Base-by-base conservation (phyloP, 371 early-diverging fungal species). In the Saksenaea vasiformis region DNA sequence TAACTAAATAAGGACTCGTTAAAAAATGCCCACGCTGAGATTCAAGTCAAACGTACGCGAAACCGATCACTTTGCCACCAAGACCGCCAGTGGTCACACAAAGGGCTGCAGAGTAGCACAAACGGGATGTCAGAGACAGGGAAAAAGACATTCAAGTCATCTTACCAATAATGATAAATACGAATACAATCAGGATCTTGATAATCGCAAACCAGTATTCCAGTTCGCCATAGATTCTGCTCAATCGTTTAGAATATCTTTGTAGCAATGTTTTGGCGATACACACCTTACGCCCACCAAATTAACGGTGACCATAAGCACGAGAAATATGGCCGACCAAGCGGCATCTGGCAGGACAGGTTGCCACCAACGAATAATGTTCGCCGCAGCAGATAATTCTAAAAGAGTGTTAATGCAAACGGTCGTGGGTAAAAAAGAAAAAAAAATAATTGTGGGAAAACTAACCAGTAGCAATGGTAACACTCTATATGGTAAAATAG, bases 121-220 rank as follows among this genome's bases (percentile, higher is more conserved):
- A 2, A 47, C 2, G 1, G 7, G 22, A 47, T 22, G 51, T 47
- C 51, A 47, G 51, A 22, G 51, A 22, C 0, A 47, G 22, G 51
- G 22, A 47, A 19, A 37, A 43, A 31, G 1, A 28, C 24, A 22
- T 4, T 19, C 44, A 47, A 47, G 9, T 17, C 22, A 22, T 10
- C 67, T 58, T 51, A 63, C 68, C 68, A 47, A 70, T 56, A 41
- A 91, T 82, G 44, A 91, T 77, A 64, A 91, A 91, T 14, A 90
- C 80, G 24, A 91, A 65, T 1, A 89, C 85, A 27, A 89, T 80
- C 17, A 86, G 67, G 28, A 91, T 87, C 66, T 91, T 90, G 58
- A 90, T 73, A 37, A 85, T 60, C 13, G 88, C 76, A 72, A 91
- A 86, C 90, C 90, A 90, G 65, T 89, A 90, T 73, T 90, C 92